These are phyloP conservation scores for Chlamydomonas reinhardtii DNA, from an alignment of 163 green algal genomes.

Conservation along the genomic window DNA sequence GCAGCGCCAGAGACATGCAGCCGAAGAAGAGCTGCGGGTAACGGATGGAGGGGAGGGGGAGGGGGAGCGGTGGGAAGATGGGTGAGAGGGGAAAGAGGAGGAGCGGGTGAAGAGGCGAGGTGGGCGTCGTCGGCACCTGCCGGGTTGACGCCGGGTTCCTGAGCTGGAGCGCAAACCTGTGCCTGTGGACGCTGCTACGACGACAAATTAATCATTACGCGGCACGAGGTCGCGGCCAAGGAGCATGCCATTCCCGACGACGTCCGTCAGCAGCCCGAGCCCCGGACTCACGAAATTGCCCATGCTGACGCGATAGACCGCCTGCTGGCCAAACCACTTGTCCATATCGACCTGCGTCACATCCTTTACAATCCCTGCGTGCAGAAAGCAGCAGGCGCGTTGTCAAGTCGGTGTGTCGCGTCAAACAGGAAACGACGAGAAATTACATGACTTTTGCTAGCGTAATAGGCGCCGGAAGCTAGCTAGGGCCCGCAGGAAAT, in stretches of 20 bases:
- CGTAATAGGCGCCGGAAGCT: too few relatives aligned
- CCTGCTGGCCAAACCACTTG: constrained; percentile 95
- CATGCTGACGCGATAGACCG: constrained; percentile 95
- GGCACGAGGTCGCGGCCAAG: too few relatives aligned
- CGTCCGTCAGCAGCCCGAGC: too few relatives aligned
- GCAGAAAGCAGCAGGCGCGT: not conserved
- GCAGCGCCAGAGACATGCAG: constrained; percentile 82
- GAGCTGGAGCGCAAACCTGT: too few relatives aligned
- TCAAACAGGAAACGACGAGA: too few relatives aligned
- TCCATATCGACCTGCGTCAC: constrained; percentile 75
- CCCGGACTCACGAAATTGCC: constrained; percentile 89
- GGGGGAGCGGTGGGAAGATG: not conserved
- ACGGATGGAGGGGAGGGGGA: not conserved
- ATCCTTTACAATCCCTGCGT: constrained; percentile 85
- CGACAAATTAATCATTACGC: too few relatives aligned
- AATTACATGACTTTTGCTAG: too few relatives aligned
- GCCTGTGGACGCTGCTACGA: too few relatives aligned
- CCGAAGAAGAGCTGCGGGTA: constrained; percentile 88
- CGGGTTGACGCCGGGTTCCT: too few relatives aligned
- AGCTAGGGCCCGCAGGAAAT: not conserved
- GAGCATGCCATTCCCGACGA: too few relatives aligned
- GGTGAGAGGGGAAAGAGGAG: not conserved
- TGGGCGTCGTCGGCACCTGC: too few relatives aligned
- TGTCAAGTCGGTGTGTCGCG: too few relatives aligned
- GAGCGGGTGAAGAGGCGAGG: not conserved